phyloP scores from a whole-genome alignment of 495 filamentous ascomycete genomes.

The Tuber indicum region DNA sequence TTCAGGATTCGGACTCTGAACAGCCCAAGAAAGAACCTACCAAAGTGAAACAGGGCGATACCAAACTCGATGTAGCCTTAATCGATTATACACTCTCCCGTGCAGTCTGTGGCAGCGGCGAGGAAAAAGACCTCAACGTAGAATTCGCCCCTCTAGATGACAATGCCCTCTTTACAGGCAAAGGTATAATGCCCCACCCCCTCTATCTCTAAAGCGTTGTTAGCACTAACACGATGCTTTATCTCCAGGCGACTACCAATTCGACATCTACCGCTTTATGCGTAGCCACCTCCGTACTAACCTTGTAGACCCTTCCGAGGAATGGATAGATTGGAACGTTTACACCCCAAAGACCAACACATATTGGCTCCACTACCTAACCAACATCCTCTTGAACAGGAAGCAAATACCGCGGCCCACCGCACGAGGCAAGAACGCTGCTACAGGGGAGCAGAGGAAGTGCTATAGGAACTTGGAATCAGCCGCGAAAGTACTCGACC shows the following conservation, averaged over 20 bases:
- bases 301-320: conserved; percentile 27
- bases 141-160: conserved; percentile 39
- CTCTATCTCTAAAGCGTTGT: neutral
- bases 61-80: conserved; percentile 33
- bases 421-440: conserved; percentile 31
- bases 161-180: conserved; percentile 39
- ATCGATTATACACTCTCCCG: conserved; percentile 42
- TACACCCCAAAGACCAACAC: conserved; percentile 38
- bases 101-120: conserved; percentile 17
- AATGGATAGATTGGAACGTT: conserved; percentile 38
- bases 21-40: conserved; percentile 14
- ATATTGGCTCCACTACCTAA: conserved; percentile 42
- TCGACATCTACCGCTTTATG: conserved; percentile 43
- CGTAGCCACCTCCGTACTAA: conserved; percentile 23
- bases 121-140: neutral
- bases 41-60: conserved; percentile 12
- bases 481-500: conserved; percentile 26
- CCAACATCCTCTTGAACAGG: conserved; percentile 35
- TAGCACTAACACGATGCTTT: conserved; percentile 6
- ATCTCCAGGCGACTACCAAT: conserved; percentile 38
- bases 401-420: conserved; percentile 33
- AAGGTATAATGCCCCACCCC: conserved; percentile 12
- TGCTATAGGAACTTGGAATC: conserved; percentile 27
- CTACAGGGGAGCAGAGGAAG: conserved; percentile 22
- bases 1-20: conserved; percentile 7